Evolutionary conservation across 1,284 basidiomycete genomes (phyloP), one percentile per base, ranked within the genome.

Genomic region (Vanrija sp.): DNA sequence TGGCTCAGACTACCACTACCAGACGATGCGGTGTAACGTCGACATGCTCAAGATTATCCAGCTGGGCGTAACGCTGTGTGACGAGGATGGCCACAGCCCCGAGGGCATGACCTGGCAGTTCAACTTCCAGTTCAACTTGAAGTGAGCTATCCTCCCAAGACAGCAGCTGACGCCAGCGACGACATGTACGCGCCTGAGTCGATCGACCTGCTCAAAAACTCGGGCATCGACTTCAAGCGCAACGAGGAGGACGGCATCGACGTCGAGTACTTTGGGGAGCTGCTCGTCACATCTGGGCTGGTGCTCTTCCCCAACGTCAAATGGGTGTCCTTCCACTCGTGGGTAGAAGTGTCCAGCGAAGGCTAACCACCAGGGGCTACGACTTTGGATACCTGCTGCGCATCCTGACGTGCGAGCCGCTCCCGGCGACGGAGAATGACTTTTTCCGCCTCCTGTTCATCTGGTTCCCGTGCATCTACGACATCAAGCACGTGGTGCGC

Each of bases 351-450:
- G 18, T 2, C 9, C 10, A 4, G 42, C 4, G 6, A 6, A 6
- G 3, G 16, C 37, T 51, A 31, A 39, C 47, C n/a, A 44, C 49
- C 72, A 97, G 94, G 72, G 96, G 95, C 27, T 98, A 98, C 77
- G 95, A 99, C 76, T 98, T 99, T 78, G 95, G 96, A 19, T 99
- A 98, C 74, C 87, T 98, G 64, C 85, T 99, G 75, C 96, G 96
- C 75, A 83, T 98, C 47, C 83, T 99, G 46, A 97, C 94, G 1
- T 87, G 85, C 61, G 81, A 86, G 66, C 88, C 91, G 41, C 78
- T 98, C 58, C 96, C 96, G 3, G 84, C 86, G 24, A 85, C 85
- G 22, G 96, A 99, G 77, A 85, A 88, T 60, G 83, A 85, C 18
- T 98, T 98, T 77, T 97, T 98, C 73, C 84, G 89, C 47, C 82